phyloP scores from a whole-genome alignment of 2,329 filamentous ascomycete species.

The Phyllosticta capitalensis region DNA sequence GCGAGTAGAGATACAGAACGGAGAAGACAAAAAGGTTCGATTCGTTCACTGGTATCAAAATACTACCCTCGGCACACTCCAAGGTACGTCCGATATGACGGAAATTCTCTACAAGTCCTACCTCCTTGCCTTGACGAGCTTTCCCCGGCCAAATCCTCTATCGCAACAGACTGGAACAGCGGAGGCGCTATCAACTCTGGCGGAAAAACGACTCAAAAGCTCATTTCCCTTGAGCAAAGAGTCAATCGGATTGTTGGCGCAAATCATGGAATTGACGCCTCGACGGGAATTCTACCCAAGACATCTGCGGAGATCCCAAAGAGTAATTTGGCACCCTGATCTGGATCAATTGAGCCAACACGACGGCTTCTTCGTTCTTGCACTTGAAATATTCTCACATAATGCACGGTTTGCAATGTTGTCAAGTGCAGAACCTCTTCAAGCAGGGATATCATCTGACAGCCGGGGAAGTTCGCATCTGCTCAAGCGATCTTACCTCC shows the following conservation, averaged over 20 bases:
- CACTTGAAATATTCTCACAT: conserved; percentile 9
- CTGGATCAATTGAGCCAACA: conserved; percentile 25
- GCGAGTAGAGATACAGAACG: not conserved
- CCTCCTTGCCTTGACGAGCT: conserved; percentile 47
- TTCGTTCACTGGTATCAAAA: conserved; percentile 2
- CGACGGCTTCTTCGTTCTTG: conserved; percentile 13
- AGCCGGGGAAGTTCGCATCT: conserved; percentile 16
- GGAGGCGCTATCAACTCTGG: conserved; percentile 40
- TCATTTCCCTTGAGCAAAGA: conserved; percentile 28
- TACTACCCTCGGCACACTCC: not conserved
- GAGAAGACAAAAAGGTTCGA: not conserved
- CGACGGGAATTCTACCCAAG: conserved; percentile 35
- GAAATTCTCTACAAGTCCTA: conserved; percentile 36
- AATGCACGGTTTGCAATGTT: conserved; percentile 29
- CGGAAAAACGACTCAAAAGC: conserved; percentile 41
- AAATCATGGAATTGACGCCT: conserved; percentile 26
- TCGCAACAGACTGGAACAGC: conserved; percentile 46
- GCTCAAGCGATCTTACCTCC: conserved; percentile 20
- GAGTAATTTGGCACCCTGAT: conserved; percentile 28
- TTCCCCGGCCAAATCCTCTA: conserved; percentile 42
- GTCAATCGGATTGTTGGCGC: conserved; percentile 16
- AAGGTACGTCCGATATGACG: conserved; percentile 31
- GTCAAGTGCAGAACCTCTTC: conserved; percentile 21
- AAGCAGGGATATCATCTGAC: conserved; percentile 28
- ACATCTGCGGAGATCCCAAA: conserved; percentile 34